These are phyloP conservation scores for Cairneyella variabilis DNA, from an alignment of 495 filamentous ascomycete species.

Conservation along the genomic window DNA sequence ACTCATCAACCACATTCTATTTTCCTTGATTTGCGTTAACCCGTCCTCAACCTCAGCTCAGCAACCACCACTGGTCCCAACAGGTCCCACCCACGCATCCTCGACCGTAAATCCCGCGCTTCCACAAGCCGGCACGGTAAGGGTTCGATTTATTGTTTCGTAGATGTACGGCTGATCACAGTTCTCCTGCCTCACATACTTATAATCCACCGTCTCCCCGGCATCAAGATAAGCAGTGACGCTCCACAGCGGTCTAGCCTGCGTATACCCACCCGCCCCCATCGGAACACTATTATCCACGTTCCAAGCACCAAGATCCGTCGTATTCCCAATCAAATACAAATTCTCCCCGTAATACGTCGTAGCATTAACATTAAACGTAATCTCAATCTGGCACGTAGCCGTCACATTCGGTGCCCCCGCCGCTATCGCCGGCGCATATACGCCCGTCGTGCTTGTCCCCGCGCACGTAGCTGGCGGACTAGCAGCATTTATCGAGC, in stretches of 20 bases:
- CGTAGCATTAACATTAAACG: conserved; percentile 39
- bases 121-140: conserved; percentile 33
- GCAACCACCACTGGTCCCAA: conserved; percentile 20
- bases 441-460: conserved; percentile 39
- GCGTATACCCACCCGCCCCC: conserved; percentile 23
- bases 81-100: conserved; percentile 34
- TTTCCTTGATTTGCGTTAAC: too few species aligned
- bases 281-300: conserved; percentile 22
- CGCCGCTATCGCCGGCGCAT: conserved; percentile 34
- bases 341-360: conserved; percentile 49
- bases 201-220: conserved; percentile 31
- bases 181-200: conserved; percentile 37
- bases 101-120: conserved; percentile 25
- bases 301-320: conserved; percentile 29
- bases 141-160: conserved; percentile 31
- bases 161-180: conserved; percentile 35
- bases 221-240: conserved; percentile 25
- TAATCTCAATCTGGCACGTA: conserved; percentile 34
- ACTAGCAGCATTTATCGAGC: conserved; percentile 15
- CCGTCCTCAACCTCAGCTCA: too few species aligned
- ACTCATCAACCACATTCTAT: too few species aligned
- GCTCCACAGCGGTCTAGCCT: conserved; percentile 32
- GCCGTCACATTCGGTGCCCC: conserved; percentile 33
- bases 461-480: conserved; percentile 23
- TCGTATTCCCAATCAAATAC: conserved; percentile 33